Evolutionary conservation across 2,329 filamentous ascomycete genomes (phyloP), one percentile per base, ranked within the genome.

Genomic region (Fusarium tuaranense): DNA sequence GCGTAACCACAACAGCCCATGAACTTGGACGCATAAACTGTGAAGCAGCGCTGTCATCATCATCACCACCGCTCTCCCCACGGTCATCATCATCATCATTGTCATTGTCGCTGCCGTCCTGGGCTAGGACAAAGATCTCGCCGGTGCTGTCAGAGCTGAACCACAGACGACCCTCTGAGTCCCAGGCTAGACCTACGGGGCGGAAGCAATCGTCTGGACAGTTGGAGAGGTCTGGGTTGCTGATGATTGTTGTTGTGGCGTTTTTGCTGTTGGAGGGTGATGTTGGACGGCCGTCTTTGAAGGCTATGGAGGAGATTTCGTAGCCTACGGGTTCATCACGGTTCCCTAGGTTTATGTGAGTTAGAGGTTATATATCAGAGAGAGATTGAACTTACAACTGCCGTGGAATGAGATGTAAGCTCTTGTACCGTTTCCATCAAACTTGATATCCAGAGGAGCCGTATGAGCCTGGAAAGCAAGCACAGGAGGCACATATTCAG

Each of bases 321-420:
- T 90, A 90, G 39, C 87, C 88, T 1, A 83, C 81, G 1, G 86
- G 84, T 14, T 81, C 76, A 8, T 83, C 78, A 32, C 84, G 82
- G 77, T 87, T 82, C 84, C 84, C 85, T 86, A 41, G 51, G 4
- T 5, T 12, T 18, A 14, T 61, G 62, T 72, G 16, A 72, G 69
- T 63, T 68, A 41, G 10, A 58, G 38, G 9, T 58, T 14, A 12
- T 3, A 3, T 25, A 18, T 34, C 12, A 36, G 25, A 1, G 18
- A 32, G 6, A 46, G 34, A 39, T 30, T 63, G 6, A 22, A 82
- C 84, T 82, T 80, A 91, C 92, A 94, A 81, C 89, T 92, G 16
- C 93, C 93, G 80, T 94, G 93, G 82, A 95, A 94, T 1, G 90
- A 86, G 20, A 95, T 84, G 82, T 89, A 95, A 1, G 92, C 92